These are phyloP conservation scores for Noccaea caerulescens DNA, from an alignment of 345 rosid species.

Conservation along the genomic window DNA sequence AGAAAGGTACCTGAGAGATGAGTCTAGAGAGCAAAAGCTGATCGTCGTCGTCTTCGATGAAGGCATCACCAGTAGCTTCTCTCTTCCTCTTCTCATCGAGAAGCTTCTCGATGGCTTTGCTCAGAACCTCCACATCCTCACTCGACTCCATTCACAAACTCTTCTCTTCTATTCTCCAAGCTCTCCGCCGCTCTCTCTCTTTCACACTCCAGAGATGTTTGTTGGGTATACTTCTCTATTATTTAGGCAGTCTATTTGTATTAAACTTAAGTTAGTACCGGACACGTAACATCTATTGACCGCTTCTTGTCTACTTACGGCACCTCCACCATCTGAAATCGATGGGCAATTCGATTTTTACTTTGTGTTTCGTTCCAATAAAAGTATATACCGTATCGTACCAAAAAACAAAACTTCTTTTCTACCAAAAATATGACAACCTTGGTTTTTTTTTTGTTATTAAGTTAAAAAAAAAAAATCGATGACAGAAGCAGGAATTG, in stretches of 20 bases:
- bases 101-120: slow-evolving; percentile 56
- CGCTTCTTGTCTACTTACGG: slow-evolving; percentile 11
- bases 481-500: no score
- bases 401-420: no score
- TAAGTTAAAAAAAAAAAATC: no score
- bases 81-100: slow-evolving; percentile 49
- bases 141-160: slow-evolving; percentile 47
- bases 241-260: not conserved
- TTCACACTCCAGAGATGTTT: not conserved
- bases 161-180: slow-evolving; percentile 23
- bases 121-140: slow-evolving; percentile 50
- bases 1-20: slow-evolving; percentile 61
- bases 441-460: no score
- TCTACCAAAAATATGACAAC: no score
- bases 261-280: not conserved
- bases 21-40: slow-evolving; percentile 58
- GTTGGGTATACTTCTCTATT: slow-evolving; percentile 9
- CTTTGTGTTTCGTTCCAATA: no score
- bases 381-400: no score
- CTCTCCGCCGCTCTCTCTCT: slow-evolving; percentile 11
- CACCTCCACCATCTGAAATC: slow-evolving; percentile 2
- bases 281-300: slow-evolving; percentile 38
- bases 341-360: not conserved
- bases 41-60: slow-evolving; percentile 50
- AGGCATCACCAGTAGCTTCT: slow-evolving; percentile 38